phyloP scores from a whole-genome alignment of 306 rosid species.

The Canavalia ensiformis region DNA sequence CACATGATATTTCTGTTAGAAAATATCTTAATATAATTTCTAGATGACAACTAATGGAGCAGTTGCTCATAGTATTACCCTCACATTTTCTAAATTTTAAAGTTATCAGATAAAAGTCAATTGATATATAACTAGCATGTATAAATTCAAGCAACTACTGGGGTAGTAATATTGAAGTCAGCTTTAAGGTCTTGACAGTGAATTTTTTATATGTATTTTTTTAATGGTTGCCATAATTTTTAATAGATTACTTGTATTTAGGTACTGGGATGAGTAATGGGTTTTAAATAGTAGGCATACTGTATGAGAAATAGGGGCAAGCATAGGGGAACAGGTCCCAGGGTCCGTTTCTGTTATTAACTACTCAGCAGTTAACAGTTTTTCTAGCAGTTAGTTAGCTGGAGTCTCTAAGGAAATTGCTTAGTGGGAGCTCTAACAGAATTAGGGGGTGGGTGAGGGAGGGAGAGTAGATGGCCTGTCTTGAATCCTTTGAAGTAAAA shows the following conservation, averaged over 20 bases:
- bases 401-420: neutral
- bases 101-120: constrained; percentile 23
- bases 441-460: constrained; percentile 17
- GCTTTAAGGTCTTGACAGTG: constrained; percentile 21
- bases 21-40: constrained; percentile 24
- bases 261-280: constrained; percentile 27
- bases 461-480: constrained; percentile 13
- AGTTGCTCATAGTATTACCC: constrained; percentile 8
- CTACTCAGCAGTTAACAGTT: constrained; percentile 1
- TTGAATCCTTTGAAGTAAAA: constrained; percentile 23
- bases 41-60: constrained; percentile 14
- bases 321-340: neutral
- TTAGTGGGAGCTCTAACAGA: constrained; percentile 25
- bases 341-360: constrained; percentile 11
- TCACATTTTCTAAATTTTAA: constrained; percentile 31
- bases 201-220: neutral
- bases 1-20: constrained; percentile 12
- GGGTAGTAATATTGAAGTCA: constrained; percentile 27
- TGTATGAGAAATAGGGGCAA: neutral
- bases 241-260: constrained; percentile 35
- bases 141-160: constrained; percentile 31
- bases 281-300: constrained; percentile 10
- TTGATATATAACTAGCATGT: neutral
- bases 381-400: neutral
- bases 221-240: constrained; percentile 12